These are phyloP conservation scores for Tuber melanosporum DNA, from an alignment of 495 filamentous ascomycete genomes.

Conservation along the genomic window DNA sequence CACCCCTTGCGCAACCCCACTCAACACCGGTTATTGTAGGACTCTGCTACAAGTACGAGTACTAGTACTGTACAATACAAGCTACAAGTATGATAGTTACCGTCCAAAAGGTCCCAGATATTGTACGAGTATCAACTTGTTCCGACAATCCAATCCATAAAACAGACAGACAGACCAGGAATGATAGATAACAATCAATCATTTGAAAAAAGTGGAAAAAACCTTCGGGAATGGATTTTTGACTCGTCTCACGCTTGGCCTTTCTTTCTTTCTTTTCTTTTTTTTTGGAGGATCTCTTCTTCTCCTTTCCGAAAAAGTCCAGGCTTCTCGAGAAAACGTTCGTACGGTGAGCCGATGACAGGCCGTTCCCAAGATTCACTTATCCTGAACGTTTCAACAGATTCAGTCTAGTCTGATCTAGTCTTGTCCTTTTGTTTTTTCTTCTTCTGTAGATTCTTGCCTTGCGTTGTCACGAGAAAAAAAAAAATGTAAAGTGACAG, in stretches of 20 bases:
- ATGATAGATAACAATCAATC: too few relatives aligned
- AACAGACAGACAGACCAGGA: background rate
- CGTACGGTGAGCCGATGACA: background rate
- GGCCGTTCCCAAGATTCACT: background rate
- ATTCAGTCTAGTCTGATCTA: background rate
- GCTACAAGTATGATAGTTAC: too few relatives aligned
- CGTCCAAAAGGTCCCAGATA: too few relatives aligned
- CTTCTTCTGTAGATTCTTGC: background rate
- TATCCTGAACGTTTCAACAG: conserved; percentile 4
- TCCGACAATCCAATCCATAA: background rate
- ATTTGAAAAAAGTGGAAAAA: background rate
- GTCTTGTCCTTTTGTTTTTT: background rate
- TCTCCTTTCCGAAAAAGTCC: background rate
- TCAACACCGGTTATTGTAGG: too few relatives aligned
- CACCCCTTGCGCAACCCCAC: too few relatives aligned
- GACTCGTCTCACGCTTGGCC: background rate
- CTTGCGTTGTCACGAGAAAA: background rate
- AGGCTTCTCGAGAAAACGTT: background rate
- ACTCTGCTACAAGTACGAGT: too few relatives aligned
- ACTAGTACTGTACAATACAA: too few relatives aligned
- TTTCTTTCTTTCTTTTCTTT: background rate
- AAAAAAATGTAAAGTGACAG: background rate
- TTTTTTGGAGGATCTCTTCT: background rate
- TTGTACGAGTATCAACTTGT: too few relatives aligned
- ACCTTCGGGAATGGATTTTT: background rate